phyloP scores from a whole-genome alignment of 768 basidiomycete species.

The Tylopilus rubrobrunneus region DNA sequence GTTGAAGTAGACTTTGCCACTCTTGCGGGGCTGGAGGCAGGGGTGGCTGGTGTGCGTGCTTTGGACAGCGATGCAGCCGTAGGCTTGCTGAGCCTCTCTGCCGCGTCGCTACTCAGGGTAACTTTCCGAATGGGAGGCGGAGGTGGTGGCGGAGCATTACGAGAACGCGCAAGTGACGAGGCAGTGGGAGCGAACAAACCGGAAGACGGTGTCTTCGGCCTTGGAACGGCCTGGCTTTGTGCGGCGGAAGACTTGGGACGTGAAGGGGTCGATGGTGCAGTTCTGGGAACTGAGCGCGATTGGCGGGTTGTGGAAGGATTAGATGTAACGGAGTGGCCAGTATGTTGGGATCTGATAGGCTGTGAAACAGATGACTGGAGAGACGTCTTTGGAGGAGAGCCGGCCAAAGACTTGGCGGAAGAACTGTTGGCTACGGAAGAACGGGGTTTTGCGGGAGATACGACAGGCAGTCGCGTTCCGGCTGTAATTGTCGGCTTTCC shows the following conservation, averaged over 20 bases:
- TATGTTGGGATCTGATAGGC: slow-evolving; percentile 36
- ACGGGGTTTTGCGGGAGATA: slow-evolving; percentile 31
- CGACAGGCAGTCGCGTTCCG: slow-evolving; percentile 13
- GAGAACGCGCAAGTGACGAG: slow-evolving; percentile 70
- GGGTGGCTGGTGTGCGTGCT: slow-evolving; percentile 37
- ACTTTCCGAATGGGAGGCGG: slow-evolving; percentile 52
- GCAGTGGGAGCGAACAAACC: slow-evolving; percentile 81
- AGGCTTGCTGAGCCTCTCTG: slow-evolving; percentile 76
- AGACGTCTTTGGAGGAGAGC: slow-evolving; percentile 29
- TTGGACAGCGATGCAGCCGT: slow-evolving; percentile 74
- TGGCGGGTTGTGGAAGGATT: slow-evolving; percentile 27
- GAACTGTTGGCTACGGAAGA: slow-evolving; percentile 16
- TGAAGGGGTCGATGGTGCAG: slow-evolving; percentile 30
- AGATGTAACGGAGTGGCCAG: slow-evolving; percentile 39
- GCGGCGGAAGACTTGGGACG: slow-evolving; percentile 36
- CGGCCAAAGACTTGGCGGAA: slow-evolving; percentile 18
- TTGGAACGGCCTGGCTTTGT: slow-evolving; percentile 21
- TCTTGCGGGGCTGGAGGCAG: slow-evolving; percentile 17
- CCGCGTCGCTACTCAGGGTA: slow-evolving; percentile 47
- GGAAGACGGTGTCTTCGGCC: slow-evolving; percentile 60
- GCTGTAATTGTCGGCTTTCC: slow-evolving; percentile 24
- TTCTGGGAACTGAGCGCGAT: slow-evolving; percentile 23
- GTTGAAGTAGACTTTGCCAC: slow-evolving; percentile 29
- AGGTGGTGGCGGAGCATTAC: slow-evolving; percentile 45
- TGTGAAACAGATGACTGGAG: slow-evolving; percentile 36